Evolutionary conservation across 352 stramenopile genomes (phyloP).

Genomic region (Lagenidium sp.): DNA sequence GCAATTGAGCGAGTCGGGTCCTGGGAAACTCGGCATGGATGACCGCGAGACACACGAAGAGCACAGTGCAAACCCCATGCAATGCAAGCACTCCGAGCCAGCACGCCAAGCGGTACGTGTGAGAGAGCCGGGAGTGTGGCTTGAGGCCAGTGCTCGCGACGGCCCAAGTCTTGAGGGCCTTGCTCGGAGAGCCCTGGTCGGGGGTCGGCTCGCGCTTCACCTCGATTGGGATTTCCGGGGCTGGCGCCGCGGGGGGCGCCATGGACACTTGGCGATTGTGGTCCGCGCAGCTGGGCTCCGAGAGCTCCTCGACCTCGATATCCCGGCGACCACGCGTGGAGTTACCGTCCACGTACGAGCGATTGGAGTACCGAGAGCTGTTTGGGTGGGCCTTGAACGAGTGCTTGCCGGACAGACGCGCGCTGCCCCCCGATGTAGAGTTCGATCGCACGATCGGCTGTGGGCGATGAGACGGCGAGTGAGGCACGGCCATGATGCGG

Average conservation of each 20-base stretch:
- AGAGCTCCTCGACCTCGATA: conserved; percentile 5
- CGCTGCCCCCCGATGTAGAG: conserved; percentile 7
- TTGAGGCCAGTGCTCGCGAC: background rate
- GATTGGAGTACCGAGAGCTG: conserved; percentile 26
- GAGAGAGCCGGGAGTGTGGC: background rate
- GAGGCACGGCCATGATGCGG: conserved; percentile 3
- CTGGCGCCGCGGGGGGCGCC: background rate
- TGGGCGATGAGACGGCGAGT: too few species aligned
- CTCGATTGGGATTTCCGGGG: background rate
- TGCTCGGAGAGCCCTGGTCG: background rate
- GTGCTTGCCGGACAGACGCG: conserved; percentile 6
- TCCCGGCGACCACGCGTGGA: too few species aligned
- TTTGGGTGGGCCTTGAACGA: conserved; percentile 16
- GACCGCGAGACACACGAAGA: conserved; percentile 1
- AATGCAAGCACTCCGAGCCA: conserved; percentile 6
- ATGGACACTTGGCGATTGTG: conserved; percentile 2
- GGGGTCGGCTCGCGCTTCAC: background rate
- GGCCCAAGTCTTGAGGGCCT: background rate
- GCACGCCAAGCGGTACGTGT: conserved; percentile 1
- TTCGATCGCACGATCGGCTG: background rate
- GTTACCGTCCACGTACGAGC: conserved; percentile 13
- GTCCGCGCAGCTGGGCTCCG: conserved; percentile 2
- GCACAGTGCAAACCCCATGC: conserved; percentile 1
- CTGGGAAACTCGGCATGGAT: conserved; percentile 2
- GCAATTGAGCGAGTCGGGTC: conserved; percentile 2